A percentile compares a stretch with the other conserved stretches of the same genome.
Conservation (phyloP, 2,329 filamentous ascomycete species). For the Aspergillus sp. region DNA sequence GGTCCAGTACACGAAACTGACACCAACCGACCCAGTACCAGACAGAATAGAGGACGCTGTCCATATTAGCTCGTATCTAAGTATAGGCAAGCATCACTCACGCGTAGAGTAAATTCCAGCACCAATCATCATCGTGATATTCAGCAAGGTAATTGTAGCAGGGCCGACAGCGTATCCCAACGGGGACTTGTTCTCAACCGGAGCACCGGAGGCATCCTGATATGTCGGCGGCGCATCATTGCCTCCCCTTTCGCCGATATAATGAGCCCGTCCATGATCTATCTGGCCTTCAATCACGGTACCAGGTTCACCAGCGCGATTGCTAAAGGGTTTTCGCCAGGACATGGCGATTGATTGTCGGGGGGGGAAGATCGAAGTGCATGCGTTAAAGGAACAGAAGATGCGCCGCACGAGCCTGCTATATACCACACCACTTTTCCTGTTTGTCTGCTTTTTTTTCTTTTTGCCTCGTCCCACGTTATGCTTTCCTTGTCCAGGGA, state of each 20-base stretch:
- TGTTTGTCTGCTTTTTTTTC: not conserved
- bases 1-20: constrained; percentile 64
- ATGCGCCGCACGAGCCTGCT: not conserved
- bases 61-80: not conserved
- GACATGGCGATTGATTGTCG: not conserved
- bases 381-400: not conserved
- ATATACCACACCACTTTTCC: not conserved
- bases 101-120: constrained; percentile 66
- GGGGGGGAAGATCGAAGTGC: not conserved
- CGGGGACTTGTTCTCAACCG: constrained; percentile 59
- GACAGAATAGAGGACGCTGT: constrained; percentile 55
- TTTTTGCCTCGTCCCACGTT: not conserved
- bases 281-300: not conserved
- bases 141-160: constrained; percentile 59
- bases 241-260: constrained; percentile 10
- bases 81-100: constrained; percentile 35
- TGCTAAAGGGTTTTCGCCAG: not conserved
- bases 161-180: constrained; percentile 60
- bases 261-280: constrained; percentile 6
- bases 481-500: not conserved
- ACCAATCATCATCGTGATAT: constrained; percentile 63
- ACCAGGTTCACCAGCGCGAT: not conserved
- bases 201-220: constrained; percentile 62
- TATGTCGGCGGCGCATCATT: constrained; percentile 56
- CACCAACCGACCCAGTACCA: constrained; percentile 61